A percentile compares a stretch with the other conserved stretches of the same genome.
phyloP scores from a whole-genome alignment of 129 eudicot genomes.

The Escallonia rubra region DNA sequence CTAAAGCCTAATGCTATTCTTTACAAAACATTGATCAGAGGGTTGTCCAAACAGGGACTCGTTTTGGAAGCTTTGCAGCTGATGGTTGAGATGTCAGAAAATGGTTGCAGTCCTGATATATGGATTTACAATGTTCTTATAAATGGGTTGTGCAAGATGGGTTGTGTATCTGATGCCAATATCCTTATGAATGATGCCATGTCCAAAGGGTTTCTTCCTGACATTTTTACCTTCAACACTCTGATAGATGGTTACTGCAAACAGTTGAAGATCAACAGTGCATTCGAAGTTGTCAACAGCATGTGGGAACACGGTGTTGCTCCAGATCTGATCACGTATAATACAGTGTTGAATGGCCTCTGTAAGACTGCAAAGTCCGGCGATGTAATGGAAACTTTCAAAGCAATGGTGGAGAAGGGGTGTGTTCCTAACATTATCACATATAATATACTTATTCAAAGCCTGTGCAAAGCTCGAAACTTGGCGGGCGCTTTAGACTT shows the following conservation, averaged over 20 bases:
- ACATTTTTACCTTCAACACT: conserved; percentile 83
- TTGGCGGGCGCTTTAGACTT: conserved; percentile 48
- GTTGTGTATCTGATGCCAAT: conserved; percentile 76
- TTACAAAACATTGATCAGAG: conserved; percentile 77
- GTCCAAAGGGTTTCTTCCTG: conserved; percentile 73
- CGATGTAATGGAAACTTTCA: conserved; percentile 64
- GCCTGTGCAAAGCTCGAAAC: conserved; percentile 67
- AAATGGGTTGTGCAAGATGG: conserved; percentile 88
- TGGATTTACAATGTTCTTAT: conserved; percentile 83
- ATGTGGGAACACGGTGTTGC: conserved; percentile 69
- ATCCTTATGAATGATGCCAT: conserved; percentile 53
- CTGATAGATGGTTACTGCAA: conserved; percentile 91
- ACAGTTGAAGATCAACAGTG: conserved; percentile 62
- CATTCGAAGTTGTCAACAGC: conserved; percentile 54
- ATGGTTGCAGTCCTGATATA: conserved; percentile 59
- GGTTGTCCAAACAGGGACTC: conserved; percentile 68
- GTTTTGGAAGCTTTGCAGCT: conserved; percentile 66
- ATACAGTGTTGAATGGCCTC: conserved; percentile 74
- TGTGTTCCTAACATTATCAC: conserved; percentile 70
- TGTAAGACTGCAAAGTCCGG: conserved; percentile 62
- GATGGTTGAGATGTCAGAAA: conserved; percentile 64
- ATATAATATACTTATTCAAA: conserved; percentile 77
- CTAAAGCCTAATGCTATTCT: conserved; percentile 48
- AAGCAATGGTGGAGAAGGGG: conserved; percentile 70
- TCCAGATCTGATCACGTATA: conserved; percentile 84